Conservation (phyloP, 2,329 filamentous ascomycete genomes). For the Curvularia lunata region DNA sequence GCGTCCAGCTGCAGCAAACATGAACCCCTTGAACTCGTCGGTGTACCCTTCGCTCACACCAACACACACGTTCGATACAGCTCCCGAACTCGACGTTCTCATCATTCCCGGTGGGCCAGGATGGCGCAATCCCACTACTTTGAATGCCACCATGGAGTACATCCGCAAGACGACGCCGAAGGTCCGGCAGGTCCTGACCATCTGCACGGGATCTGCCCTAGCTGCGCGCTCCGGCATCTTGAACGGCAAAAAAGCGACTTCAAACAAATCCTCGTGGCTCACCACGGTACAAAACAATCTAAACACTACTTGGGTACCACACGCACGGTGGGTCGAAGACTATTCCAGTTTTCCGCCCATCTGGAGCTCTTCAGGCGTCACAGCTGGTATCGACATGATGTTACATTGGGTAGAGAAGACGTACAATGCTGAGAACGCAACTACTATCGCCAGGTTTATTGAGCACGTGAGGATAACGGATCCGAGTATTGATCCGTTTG, state of each 20-base stretch:
- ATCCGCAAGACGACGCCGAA: slow-evolving; percentile 56
- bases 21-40: slow-evolving; percentile 35
- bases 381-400: slow-evolving; percentile 66
- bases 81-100: slow-evolving; percentile 64
- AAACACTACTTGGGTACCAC: slow-evolving; percentile 63
- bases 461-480: slow-evolving; percentile 65
- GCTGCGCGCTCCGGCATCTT: slow-evolving; percentile 65
- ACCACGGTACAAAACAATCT: slow-evolving; percentile 55
- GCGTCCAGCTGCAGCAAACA: slow-evolving; percentile 20
- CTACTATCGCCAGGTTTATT: slow-evolving; percentile 57
- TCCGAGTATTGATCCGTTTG: slow-evolving; percentile 62
- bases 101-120: slow-evolving; percentile 69
- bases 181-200: slow-evolving; percentile 64
- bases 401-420: slow-evolving; percentile 61
- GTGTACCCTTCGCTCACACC: slow-evolving; percentile 51
- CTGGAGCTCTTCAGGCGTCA: slow-evolving; percentile 69
- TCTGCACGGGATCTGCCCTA: slow-evolving; percentile 68
- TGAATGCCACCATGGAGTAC: slow-evolving; percentile 53
- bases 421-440: slow-evolving; percentile 61
- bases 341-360: slow-evolving; percentile 57
- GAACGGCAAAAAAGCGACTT: slow-evolving; percentile 56
- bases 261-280: slow-evolving; percentile 52
- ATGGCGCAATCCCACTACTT: slow-evolving; percentile 35
- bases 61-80: slow-evolving; percentile 61
- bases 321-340: slow-evolving; percentile 69